Conservation (phyloP, 1,139 yeast genomes). For the Geotrichum phurueaensis region DNA sequence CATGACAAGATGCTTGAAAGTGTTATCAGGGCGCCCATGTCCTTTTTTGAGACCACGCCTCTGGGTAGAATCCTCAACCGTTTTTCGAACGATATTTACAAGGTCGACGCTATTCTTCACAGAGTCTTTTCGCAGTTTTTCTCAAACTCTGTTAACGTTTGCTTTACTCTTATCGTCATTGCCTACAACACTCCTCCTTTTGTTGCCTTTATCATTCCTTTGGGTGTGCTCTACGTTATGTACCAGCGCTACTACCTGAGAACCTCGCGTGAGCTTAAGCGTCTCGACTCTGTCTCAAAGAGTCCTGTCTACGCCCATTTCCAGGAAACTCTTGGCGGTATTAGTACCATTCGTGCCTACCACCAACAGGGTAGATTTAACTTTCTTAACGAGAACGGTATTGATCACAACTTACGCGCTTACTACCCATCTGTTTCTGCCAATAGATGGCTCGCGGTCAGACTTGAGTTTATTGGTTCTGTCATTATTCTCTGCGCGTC, state of each 20-base stretch:
- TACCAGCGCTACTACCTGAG: slow-evolving; percentile 86
- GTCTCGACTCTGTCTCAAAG: slow-evolving; percentile 87
- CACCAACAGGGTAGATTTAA: slow-evolving; percentile 68
- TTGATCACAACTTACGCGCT: slow-evolving; percentile 84
- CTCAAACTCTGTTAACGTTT: slow-evolving; percentile 63
- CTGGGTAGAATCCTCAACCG: slow-evolving; percentile 90
- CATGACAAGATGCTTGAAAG: slow-evolving; percentile 75
- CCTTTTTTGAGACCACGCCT: slow-evolving; percentile 95
- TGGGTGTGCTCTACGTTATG: slow-evolving; percentile 64
- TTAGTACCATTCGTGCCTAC: slow-evolving; percentile 84
- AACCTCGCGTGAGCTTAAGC: slow-evolving; percentile 89
- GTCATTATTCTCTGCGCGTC: slow-evolving; percentile 81
- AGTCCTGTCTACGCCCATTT: slow-evolving; percentile 95
- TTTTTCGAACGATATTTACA: slow-evolving; percentile 88
- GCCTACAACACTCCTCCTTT: slow-evolving; percentile 87
- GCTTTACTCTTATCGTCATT: slow-evolving; percentile 76
- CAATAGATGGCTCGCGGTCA: slow-evolving; percentile 93
- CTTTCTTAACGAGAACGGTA: slow-evolving; percentile 65
- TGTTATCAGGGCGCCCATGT: slow-evolving; percentile 91
- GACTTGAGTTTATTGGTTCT: slow-evolving; percentile 87
- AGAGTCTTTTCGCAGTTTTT: slow-evolving; percentile 82
- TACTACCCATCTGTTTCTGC: slow-evolving; percentile 91
- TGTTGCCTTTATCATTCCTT: slow-evolving; percentile 61
- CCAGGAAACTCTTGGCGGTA: slow-evolving; percentile 91
- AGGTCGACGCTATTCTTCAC: slow-evolving; percentile 81